These are phyloP conservation scores for Penicillium sp. DNA, from an alignment of 2,329 filamentous ascomycete genomes.

Conservation along the genomic window DNA sequence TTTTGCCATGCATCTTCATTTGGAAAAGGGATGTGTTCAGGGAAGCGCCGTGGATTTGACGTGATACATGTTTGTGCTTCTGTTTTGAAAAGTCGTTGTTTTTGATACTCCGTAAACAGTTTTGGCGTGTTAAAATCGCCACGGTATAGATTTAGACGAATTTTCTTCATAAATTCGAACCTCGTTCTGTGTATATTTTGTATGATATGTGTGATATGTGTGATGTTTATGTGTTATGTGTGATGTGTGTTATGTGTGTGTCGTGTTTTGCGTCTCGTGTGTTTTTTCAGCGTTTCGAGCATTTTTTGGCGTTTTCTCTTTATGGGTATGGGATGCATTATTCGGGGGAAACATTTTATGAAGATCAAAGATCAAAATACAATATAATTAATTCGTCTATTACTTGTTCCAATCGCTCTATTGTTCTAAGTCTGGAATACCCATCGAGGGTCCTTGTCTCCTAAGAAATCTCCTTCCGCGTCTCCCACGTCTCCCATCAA, in stretches of 20 bases:
- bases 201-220: slow-evolving; percentile 22
- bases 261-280: slow-evolving; percentile 17
- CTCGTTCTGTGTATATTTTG: slow-evolving; percentile 19
- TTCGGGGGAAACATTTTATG: too few relatives aligned
- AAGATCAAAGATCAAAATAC: too few relatives aligned
- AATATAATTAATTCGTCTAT: not conserved
- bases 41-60: slow-evolving; percentile 22
- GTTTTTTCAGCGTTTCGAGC: slow-evolving; percentile 13
- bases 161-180: slow-evolving; percentile 33
- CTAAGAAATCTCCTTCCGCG: slow-evolving; percentile 52
- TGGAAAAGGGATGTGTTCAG: slow-evolving; percentile 11
- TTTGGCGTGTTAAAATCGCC: slow-evolving; percentile 28
- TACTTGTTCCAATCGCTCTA: too few relatives aligned
- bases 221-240: slow-evolving; percentile 15
- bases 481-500: slow-evolving; percentile 47
- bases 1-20: slow-evolving; percentile 18
- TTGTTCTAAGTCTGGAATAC: slow-evolving; percentile 55
- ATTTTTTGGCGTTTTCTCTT: slow-evolving; percentile 5
- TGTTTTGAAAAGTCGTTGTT: slow-evolving; percentile 33
- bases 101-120: slow-evolving; percentile 33
- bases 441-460: slow-evolving; percentile 63
- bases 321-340: not conserved
- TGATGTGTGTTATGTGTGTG: slow-evolving; percentile 26
- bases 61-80: slow-evolving; percentile 23
- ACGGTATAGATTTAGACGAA: slow-evolving; percentile 39